Evolutionary conservation across 768 basidiomycete species (phyloP).

Genomic region (Lactarius sanguifluus): DNA sequence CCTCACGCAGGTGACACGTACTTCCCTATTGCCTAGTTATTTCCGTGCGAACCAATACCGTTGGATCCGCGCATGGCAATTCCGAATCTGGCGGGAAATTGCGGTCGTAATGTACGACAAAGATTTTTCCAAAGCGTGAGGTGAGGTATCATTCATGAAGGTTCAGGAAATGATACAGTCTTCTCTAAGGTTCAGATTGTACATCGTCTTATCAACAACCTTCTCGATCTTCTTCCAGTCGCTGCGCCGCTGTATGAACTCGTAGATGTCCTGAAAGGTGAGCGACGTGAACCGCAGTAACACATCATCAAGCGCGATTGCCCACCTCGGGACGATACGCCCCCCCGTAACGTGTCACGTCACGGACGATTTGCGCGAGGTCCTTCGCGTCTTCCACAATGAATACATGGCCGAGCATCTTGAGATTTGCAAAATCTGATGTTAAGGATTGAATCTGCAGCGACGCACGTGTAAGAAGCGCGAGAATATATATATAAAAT

Average conservation of each 20-base stretch:
- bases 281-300: not conserved
- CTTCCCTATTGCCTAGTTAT: conserved; percentile 10
- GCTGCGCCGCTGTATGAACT: conserved; percentile 90
- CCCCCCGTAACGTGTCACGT: conserved; percentile 94
- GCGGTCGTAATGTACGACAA: not conserved
- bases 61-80: conserved; percentile 6
- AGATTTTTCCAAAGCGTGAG: not conserved
- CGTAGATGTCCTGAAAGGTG: conserved; percentile 71
- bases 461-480: conserved; percentile 10
- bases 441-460: conserved; percentile 71
- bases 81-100: conserved; percentile 10
- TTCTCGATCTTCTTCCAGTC: conserved; percentile 99
- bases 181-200: conserved; percentile 89
- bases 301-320: conserved; percentile 6
- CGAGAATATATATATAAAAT: not conserved
- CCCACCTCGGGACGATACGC: conserved; percentile 89
- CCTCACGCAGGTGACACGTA: conserved; percentile 21
- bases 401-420: conserved; percentile 96
- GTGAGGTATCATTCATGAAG: not conserved
- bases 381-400: conserved; percentile 96
- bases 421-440: conserved; percentile 88
- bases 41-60: conserved; percentile 10
- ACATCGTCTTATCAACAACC: conserved; percentile 93
- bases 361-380: conserved; percentile 91
- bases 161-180: conserved; percentile 63